Conservation (phyloP, 495 filamentous ascomycete genomes). For the Aspergillus heteromorphus region DNA sequence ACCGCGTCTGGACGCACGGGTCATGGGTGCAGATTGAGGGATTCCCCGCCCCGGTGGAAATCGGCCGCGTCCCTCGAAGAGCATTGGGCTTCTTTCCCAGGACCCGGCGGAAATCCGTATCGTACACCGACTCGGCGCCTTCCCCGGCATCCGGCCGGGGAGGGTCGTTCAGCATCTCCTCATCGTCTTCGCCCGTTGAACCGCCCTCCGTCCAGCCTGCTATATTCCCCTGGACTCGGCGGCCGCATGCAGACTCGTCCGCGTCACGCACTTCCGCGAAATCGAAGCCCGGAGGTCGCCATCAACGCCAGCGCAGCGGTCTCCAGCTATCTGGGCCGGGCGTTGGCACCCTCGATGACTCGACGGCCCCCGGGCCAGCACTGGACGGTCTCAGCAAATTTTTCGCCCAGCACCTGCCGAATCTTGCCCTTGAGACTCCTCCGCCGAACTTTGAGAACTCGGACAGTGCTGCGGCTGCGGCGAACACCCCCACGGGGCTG, state of each 20-base stretch:
- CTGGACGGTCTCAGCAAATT: constrained; percentile 75
- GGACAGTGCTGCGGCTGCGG: constrained; percentile 37
- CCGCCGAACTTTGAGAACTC: constrained; percentile 31
- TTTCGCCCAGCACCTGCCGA: constrained; percentile 70
- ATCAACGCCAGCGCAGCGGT: constrained; percentile 39
- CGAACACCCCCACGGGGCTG: constrained; percentile 52
- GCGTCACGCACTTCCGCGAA: constrained; percentile 14
- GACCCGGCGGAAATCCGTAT: constrained; percentile 72
- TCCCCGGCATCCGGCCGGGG: constrained; percentile 30
- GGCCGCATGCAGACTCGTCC: constrained; percentile 17
- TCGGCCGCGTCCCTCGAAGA: constrained; percentile 76
- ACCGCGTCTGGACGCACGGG: constrained; percentile 73
- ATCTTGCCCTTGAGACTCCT: constrained; percentile 47
- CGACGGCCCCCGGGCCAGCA: constrained; percentile 70
- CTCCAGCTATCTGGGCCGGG: constrained; percentile 66
- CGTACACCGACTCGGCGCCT: constrained; percentile 41
- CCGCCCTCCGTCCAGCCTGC: constrained; percentile 20
- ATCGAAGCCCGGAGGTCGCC: constrained; percentile 18
- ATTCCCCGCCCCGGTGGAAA: constrained; percentile 66
- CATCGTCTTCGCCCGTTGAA: constrained; percentile 28
- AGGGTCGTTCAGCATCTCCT: constrained; percentile 23
- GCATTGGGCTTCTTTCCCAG: constrained; percentile 89
- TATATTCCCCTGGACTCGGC: constrained; percentile 15
- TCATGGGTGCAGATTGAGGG: constrained; percentile 79
- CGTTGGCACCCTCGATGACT: constrained; percentile 72